Conservation (phyloP, 2,329 filamentous ascomycete genomes). For the Fusarium hainanense region DNA sequence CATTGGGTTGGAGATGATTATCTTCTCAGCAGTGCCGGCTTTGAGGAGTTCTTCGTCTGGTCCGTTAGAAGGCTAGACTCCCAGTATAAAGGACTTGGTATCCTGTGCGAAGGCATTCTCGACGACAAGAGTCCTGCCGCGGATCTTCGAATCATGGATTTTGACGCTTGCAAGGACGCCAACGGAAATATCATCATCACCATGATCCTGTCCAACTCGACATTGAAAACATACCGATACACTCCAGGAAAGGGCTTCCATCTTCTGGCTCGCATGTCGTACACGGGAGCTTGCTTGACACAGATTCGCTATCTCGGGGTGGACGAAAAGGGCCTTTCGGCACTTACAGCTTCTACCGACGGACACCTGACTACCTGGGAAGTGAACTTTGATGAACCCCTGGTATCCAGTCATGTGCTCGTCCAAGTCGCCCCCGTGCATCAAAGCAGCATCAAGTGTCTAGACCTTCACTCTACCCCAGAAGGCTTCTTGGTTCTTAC, state of each 20-base stretch:
- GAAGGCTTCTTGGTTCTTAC: conserved; percentile 68
- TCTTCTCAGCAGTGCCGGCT: conserved; percentile 87
- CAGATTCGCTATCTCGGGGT: conserved; percentile 63
- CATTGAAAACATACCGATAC: conserved; percentile 71
- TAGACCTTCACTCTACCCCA: conserved; percentile 57
- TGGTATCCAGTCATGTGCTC: conserved; percentile 41
- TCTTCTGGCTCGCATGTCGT: conserved; percentile 65
- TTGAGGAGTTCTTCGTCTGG: conserved; percentile 93
- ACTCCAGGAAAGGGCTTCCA: conserved; percentile 55
- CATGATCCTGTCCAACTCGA: conserved; percentile 87
- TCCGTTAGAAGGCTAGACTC: conserved; percentile 66
- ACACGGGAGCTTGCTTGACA: conserved; percentile 81
- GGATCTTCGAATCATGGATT: conserved; percentile 85
- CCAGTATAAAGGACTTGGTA: conserved; percentile 61
- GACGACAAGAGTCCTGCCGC: conserved; percentile 61
- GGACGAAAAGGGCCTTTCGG: conserved; percentile 45
- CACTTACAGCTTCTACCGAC: conserved; percentile 83
- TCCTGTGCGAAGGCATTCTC: conserved; percentile 67
- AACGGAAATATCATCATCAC: conserved; percentile 66
- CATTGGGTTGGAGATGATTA: conserved; percentile 78
- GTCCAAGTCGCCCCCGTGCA: conserved; percentile 66
- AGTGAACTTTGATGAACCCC: conserved; percentile 25
- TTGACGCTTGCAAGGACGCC: conserved; percentile 65
- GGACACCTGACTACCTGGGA: conserved; percentile 68
- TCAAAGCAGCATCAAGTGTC: conserved; percentile 81